A percentile compares a stretch with the other conserved stretches of the same genome.
phyloP scores from a whole-genome alignment of 345 rosid genomes.

The Rubroshorea leprosula region DNA sequence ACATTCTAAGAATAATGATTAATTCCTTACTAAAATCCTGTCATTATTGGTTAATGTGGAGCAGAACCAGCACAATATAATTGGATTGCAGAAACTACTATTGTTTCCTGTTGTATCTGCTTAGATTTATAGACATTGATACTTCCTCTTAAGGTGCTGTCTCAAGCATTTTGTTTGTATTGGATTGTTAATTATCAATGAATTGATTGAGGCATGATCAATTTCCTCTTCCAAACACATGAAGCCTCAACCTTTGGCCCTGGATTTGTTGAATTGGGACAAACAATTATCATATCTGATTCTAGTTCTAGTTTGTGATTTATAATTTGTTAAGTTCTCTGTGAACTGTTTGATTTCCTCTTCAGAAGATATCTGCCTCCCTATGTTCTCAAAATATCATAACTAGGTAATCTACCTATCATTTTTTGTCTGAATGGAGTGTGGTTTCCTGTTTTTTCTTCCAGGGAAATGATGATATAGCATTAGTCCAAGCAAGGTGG shows the following conservation, averaged over 20 bases:
- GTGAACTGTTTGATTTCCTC: background rate
- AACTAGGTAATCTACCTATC: background rate
- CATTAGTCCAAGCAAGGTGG: slow-evolving; percentile 89
- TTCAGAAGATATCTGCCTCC: background rate
- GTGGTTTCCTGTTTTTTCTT: slow-evolving; percentile 7
- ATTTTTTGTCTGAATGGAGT: slow-evolving; percentile 2
- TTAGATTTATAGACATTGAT: no score
- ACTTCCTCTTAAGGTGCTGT: no score
- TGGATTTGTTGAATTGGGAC: background rate
- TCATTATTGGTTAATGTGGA: background rate
- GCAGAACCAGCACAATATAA: no score
- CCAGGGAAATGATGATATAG: slow-evolving; percentile 70
- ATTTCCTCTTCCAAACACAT: background rate
- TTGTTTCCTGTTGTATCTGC: no score
- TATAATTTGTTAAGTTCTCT: background rate
- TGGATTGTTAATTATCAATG: no score
- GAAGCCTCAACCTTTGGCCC: background rate
- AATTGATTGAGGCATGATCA: no score
- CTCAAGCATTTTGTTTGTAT: no score
- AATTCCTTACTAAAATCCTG: background rate
- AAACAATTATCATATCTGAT: no score
- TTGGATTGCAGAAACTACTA: background rate
- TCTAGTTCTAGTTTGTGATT: background rate
- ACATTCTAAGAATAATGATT: background rate
- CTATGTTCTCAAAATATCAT: background rate